Conservation (phyloP, 2,329 filamentous ascomycete species). For the Verticillium zaregamsianum region DNA sequence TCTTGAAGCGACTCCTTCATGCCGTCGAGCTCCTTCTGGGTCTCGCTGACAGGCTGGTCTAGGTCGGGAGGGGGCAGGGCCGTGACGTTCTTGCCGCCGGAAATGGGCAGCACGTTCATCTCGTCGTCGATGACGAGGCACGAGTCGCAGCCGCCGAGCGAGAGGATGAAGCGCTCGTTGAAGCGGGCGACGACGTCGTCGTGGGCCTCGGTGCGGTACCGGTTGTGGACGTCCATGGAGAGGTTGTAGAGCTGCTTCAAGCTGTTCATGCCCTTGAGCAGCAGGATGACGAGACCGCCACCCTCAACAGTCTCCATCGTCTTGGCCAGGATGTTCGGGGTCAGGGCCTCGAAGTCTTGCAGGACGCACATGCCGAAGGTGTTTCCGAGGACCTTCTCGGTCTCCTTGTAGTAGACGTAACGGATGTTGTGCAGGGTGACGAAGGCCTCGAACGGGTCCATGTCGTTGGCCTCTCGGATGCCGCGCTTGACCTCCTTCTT, state of each 20-base stretch:
- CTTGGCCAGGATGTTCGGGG: constrained; percentile 90
- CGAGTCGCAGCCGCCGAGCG: constrained; percentile 88
- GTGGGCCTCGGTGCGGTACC: constrained; percentile 95
- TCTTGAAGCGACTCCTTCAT: constrained; percentile 88
- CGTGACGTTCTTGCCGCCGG: constrained; percentile 86
- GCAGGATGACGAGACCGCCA: constrained; percentile 81
- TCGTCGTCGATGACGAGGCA: constrained; percentile 97
- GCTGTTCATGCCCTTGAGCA: constrained; percentile 95
- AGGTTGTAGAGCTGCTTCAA: constrained; percentile 95
- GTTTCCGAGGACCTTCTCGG: constrained; percentile 96
- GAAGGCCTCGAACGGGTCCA: constrained; percentile 96
- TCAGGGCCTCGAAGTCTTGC: constrained; percentile 96
- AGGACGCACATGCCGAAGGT: constrained; percentile 98
- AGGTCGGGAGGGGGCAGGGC: constrained; percentile 72
- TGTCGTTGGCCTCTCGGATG: constrained; percentile 83
- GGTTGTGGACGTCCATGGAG: constrained; percentile 95
- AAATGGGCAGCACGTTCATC: constrained; percentile 94
- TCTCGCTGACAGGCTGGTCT: constrained; percentile 67
- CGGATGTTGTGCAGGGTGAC: constrained; percentile 94
- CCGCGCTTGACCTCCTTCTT: constrained; percentile 97
- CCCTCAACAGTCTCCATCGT: constrained; percentile 98
- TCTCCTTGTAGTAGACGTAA: constrained; percentile 99
- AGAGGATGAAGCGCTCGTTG: constrained; percentile 96
- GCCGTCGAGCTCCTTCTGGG: constrained; percentile 71
- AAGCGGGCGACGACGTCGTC: constrained; percentile 92